Percentiles rank a stretch among this genome's conserved stretches.
Conservation (phyloP, 2,329 filamentous ascomycete species). For the Metarhizium robertsii region DNA sequence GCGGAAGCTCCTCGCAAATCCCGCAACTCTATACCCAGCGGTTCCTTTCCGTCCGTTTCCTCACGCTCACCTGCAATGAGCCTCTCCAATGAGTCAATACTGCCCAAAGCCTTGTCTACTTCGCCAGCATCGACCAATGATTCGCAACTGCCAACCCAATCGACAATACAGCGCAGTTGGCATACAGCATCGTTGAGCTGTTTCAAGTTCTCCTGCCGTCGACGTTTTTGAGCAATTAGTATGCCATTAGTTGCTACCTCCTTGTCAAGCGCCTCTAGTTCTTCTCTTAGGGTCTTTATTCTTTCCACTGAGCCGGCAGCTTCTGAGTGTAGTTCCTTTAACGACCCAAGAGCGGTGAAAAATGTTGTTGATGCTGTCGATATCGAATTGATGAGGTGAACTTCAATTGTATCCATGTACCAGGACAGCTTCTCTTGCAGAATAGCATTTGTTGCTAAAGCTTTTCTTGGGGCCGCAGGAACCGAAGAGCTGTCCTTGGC, state of each 20-base stretch:
- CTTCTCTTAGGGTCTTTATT: slow-evolving; percentile 72
- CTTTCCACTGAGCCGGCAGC: slow-evolving; percentile 82
- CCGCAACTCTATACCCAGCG: slow-evolving; percentile 32
- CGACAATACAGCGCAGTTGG: slow-evolving; percentile 72
- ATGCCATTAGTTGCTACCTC: slow-evolving; percentile 81
- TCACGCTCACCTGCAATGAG: slow-evolving; percentile 67
- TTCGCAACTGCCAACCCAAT: slow-evolving; percentile 68
- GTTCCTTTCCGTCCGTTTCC: slow-evolving; percentile 18
- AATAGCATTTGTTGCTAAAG: slow-evolving; percentile 91
- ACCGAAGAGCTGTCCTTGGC: slow-evolving; percentile 49
- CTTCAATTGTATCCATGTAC: slow-evolving; percentile 99
- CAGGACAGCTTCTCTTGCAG: slow-evolving; percentile 96
- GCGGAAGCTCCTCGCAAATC: slow-evolving; percentile 72
- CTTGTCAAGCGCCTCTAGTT: slow-evolving; percentile 71
- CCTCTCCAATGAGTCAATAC: slow-evolving; percentile 68
- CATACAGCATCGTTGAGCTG: slow-evolving; percentile 74
- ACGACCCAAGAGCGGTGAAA: slow-evolving; percentile 84
- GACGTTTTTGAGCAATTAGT: slow-evolving; percentile 74
- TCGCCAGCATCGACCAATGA: slow-evolving; percentile 73
- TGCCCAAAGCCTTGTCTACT: slow-evolving; percentile 68
- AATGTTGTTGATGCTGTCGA: slow-evolving; percentile 93
- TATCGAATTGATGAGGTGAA: slow-evolving; percentile 92
- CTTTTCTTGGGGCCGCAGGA: slow-evolving; percentile 59
- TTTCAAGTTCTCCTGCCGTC: slow-evolving; percentile 73
- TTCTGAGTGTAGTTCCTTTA: slow-evolving; percentile 85